These are phyloP conservation scores for Delitschia confertaspora DNA, from an alignment of 495 filamentous ascomycete genomes.

Conservation along the genomic window DNA sequence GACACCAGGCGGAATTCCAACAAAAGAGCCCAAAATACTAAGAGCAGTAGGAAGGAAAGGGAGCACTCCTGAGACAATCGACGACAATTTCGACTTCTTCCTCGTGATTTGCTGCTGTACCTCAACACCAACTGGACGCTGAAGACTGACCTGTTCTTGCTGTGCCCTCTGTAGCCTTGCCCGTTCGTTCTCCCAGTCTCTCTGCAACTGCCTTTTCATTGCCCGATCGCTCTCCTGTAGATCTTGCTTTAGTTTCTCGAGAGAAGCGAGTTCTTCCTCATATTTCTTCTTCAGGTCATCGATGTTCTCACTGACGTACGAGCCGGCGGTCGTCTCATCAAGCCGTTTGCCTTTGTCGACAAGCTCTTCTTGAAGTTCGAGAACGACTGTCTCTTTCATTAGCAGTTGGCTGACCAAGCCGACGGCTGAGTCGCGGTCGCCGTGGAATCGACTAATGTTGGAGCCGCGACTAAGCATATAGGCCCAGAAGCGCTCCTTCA, in stretches of 20 bases:
- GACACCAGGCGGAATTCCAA: constrained; percentile 22
- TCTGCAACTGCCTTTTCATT: constrained; percentile 23
- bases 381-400: constrained; percentile 24
- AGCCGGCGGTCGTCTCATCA: constrained; percentile 26
- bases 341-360: constrained; percentile 28
- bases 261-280: constrained; percentile 16
- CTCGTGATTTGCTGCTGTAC: constrained; percentile 23
- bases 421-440: constrained; percentile 25
- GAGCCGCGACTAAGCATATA: constrained; percentile 27
- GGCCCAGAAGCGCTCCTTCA: constrained; percentile 35
- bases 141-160: constrained; percentile 7
- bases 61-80: constrained; percentile 6
- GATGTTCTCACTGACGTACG: constrained; percentile 22
- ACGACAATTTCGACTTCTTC: constrained; percentile 10
- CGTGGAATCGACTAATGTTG: constrained; percentile 27
- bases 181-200: constrained; percentile 20
- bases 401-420: constrained; percentile 29
- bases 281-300: constrained; percentile 12
- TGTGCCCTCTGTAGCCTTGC: constrained; percentile 13
- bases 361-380: constrained; percentile 30
- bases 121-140: constrained; percentile 9
- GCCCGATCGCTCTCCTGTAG: constrained; percentile 18
- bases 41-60: constrained; percentile 21
- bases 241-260: constrained; percentile 19
- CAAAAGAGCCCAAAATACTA: constrained; percentile 24